Conservation (phyloP, 75 land plant genomes). For the Picea sitchensis region DNA sequence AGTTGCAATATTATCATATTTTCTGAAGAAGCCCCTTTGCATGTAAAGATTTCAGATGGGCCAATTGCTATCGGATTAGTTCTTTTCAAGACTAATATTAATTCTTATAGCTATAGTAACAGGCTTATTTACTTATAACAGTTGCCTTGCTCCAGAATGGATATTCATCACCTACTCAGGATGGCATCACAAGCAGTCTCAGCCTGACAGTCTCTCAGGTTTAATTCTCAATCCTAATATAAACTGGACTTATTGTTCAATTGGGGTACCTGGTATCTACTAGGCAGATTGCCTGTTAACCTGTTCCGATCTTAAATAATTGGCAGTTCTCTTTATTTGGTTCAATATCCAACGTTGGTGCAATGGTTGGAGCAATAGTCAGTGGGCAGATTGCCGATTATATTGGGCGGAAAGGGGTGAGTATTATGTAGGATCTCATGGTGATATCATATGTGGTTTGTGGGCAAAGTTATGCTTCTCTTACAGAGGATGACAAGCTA, state of each 20-base stretch:
- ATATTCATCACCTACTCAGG: conserved; percentile 84
- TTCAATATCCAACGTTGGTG: conserved; percentile 86
- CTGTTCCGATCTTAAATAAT: neutral
- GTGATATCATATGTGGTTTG: neutral
- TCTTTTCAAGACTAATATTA: no score
- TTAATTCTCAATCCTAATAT: neutral
- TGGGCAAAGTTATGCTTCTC: neutral
- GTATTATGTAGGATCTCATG: conserved; percentile 7
- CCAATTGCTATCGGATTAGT: no score
- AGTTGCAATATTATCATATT: no score
- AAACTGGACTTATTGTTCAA: neutral
- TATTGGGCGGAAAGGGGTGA: conserved; percentile 87
- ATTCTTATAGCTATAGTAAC: no score
- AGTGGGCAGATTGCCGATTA: conserved; percentile 88
- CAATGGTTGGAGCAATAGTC: conserved; percentile 90
- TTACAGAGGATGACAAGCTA: neutral
- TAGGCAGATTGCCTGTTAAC: neutral
- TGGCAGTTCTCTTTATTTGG: conserved; percentile 76
- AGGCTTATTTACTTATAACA: neutral
- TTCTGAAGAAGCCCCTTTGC: no score
- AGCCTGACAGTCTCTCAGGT: conserved; percentile 72
- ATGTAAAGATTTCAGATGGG: no score
- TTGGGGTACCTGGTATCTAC: neutral
- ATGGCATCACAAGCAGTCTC: conserved; percentile 57
- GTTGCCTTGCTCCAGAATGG: conserved; percentile 45